Evolutionary conservation across 108 stramenopile genomes (phyloP), one percentile per base, ranked within the genome.

Genomic region (Cyclotella choctawhatcheeana): DNA sequence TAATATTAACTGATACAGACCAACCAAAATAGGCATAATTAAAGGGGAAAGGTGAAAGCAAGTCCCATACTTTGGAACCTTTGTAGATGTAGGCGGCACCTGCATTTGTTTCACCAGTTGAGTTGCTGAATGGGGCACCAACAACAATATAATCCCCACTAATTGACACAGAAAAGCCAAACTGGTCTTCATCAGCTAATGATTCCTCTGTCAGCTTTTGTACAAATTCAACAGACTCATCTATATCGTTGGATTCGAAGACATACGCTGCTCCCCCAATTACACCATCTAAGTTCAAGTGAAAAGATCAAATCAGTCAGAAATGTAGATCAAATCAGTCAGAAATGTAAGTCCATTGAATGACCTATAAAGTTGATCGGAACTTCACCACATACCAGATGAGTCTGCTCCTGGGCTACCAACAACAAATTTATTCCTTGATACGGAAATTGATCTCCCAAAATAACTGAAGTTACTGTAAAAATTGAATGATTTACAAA

Each of bases 1-100:
- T 40, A 30, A 34, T 32, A 26, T 68, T 68, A 7, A 55, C 52
- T n/a, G 67, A 13, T 27, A 68, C 67, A 26, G 67, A 68, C 52
- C 53, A 68, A 16, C 67, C 67, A 68, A 68, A 68, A 16, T 55
- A 31, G 6, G 53, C 67, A 68, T 54, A 5, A 2, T 27, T 17
- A 10, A 6, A 3, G n/a, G 48, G 65, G 12, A 1, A 16, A 20
- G 50, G 65, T 5, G 27, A 27, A 32, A 37, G 32, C 21, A 43
- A 58, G 30, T 45, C 53, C 16, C 16, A 29, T 30, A 12, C 40
- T 10, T 32, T 33, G 14, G 18, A 24, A 44, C 34, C 55, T 18
- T 56, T 44, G 24, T 33, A 69, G 20, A 69, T 29, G 29, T 43
- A 56, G 16, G 17, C 54, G 29, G 55, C 25, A 8, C 67, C 67